These are phyloP conservation scores for Tulasnella sp. DNA, from an alignment of 768 basidiomycete genomes.

Conservation along the genomic window DNA sequence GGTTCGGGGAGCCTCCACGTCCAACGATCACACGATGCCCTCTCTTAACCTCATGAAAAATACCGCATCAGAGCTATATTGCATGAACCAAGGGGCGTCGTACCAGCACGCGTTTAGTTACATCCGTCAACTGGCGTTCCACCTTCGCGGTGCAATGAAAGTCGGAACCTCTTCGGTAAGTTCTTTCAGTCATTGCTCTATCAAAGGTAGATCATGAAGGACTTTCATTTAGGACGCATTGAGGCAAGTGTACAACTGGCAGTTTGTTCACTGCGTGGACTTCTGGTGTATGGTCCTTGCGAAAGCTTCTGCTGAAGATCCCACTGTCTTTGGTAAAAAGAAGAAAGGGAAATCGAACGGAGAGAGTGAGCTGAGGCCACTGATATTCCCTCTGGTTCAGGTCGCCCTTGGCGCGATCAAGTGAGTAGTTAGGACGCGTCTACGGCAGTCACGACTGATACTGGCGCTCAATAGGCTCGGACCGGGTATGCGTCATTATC, in stretches of 20 bases:
- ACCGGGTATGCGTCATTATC: conserved; percentile 88
- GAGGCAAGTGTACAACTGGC: conserved; percentile 98
- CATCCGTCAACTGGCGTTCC: conserved; percentile 92
- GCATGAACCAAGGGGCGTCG: conserved; percentile 67
- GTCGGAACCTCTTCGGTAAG: conserved; percentile 71
- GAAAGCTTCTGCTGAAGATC: conserved; percentile 69
- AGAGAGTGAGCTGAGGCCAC: conserved; percentile 79
- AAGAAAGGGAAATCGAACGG: conserved; percentile 2
- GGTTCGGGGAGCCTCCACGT: conserved; percentile 81
- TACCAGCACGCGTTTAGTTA: conserved; percentile 97
- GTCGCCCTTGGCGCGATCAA: conserved; percentile 90
- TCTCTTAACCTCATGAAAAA: conserved; percentile 98
- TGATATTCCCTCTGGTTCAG: conserved; percentile 95
- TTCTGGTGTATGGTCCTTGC: conserved; percentile 93
- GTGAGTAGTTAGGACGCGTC: conserved; percentile 53
- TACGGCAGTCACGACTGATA: background rate
- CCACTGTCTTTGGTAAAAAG: conserved; percentile 52
- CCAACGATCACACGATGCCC: conserved; percentile 84
- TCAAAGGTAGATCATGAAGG: conserved; percentile 26
- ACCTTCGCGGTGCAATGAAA: conserved; percentile 90
- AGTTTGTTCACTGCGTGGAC: conserved; percentile 92
- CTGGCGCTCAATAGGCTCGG: conserved; percentile 63
- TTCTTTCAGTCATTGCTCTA: background rate
- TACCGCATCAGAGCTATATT: conserved; percentile 90
- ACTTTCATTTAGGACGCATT: conserved; percentile 69